Conservation (phyloP, 768 basidiomycete species). For the Austroboletus eburneus region DNA sequence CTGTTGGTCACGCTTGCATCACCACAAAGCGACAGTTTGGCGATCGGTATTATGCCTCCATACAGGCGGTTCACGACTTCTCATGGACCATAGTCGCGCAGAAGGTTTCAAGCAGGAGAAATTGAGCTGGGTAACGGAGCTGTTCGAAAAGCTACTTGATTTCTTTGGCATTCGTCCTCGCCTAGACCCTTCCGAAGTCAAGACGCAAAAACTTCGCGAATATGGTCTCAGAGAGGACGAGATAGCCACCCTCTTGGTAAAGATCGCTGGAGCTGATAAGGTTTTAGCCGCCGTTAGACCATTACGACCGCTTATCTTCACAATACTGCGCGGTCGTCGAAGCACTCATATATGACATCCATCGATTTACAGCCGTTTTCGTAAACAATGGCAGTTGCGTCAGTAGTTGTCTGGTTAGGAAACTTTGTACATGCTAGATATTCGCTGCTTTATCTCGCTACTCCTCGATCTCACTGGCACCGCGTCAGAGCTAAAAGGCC, state of each 20-base stretch:
- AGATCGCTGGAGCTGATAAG: conserved; percentile 20
- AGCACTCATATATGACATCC: conserved; percentile 4
- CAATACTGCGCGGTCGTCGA: conserved; percentile 10
- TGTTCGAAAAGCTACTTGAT: conserved; percentile 23
- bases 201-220: conserved; percentile 23
- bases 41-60: conserved; percentile 23
- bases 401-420: too few species aligned
- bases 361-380: too few species aligned
- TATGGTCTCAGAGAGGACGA: conserved; percentile 25
- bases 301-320: conserved; percentile 3
- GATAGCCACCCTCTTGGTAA: conserved; percentile 14
- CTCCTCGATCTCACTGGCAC: too few species aligned
- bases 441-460: too few species aligned
- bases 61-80: conserved; percentile 19
- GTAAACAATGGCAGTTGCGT: too few species aligned
- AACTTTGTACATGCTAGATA: too few species aligned
- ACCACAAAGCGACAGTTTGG: conserved; percentile 30
- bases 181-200: conserved; percentile 17
- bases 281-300: conserved; percentile 13
- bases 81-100: conserved; percentile 16
- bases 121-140: conserved; percentile 21
- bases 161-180: conserved; percentile 20
- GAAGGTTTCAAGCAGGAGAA: conserved; percentile 20
- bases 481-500: too few species aligned
- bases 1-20: conserved; percentile 30